Conservation (phyloP, 2,329 filamentous ascomycete genomes). For the Lecanicillium sp. region DNA sequence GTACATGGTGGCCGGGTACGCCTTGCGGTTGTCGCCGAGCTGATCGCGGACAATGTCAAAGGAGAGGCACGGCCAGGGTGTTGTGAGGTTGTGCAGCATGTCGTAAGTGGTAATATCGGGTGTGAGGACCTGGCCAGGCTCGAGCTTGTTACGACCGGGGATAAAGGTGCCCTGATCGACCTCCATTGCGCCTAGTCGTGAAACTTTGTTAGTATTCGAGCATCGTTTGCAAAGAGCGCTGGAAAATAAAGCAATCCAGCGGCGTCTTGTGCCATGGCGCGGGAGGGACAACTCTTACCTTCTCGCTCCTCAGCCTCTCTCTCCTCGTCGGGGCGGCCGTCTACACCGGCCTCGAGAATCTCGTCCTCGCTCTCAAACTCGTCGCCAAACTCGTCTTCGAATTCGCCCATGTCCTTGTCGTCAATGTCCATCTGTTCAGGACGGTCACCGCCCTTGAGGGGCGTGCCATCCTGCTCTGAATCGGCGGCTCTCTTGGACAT, state of each 20-base stretch:
- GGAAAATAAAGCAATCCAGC: too few species aligned
- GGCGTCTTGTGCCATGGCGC: too few species aligned
- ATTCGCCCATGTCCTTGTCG: conserved; percentile 63
- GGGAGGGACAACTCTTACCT: too few species aligned
- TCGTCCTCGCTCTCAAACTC: conserved; percentile 86
- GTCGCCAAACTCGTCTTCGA: conserved; percentile 92
- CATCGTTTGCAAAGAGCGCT: too few species aligned
- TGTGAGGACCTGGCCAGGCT: conserved; percentile 80
- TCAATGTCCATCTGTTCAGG: conserved; percentile 61
- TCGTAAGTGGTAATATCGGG: conserved; percentile 94
- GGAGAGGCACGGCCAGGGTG: conserved; percentile 93
- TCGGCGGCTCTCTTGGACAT: conserved; percentile 57
- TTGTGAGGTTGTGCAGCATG: conserved; percentile 91
- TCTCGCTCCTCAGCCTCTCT: conserved; percentile 80
- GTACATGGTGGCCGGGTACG: conserved; percentile 94
- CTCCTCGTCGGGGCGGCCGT: conserved; percentile 86
- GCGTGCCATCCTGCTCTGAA: conserved; percentile 32
- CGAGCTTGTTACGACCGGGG: conserved; percentile 84
- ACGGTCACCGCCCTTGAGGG: conserved; percentile 53
- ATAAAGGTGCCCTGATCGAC: conserved; percentile 94
- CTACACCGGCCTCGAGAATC: conserved; percentile 87
- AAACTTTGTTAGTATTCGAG: background rate
- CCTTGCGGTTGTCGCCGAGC: conserved; percentile 80
- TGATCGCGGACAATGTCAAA: conserved; percentile 85
- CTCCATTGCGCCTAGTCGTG: conserved; percentile 58